Conservation (phyloP, 768 basidiomycete species). For the Tephrocybe sp. region DNA sequence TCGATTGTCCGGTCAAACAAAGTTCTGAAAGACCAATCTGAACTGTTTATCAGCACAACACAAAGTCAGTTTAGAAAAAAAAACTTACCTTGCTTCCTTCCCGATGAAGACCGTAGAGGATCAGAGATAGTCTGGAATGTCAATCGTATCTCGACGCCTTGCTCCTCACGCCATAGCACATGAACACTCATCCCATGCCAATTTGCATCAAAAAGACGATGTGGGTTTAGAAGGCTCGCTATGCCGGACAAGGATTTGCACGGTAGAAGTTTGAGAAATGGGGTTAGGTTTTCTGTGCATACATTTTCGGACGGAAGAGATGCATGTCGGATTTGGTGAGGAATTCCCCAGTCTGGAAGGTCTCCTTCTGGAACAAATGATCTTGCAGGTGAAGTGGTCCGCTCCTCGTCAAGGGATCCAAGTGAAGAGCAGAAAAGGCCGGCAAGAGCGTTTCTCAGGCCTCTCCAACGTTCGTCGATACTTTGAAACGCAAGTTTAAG, state of each 20-base stretch:
- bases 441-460: slow-evolving; percentile 83
- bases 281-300: slow-evolving; percentile 97
- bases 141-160: slow-evolving; percentile 63
- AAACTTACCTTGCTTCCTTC: slow-evolving; percentile 51
- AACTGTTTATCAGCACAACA: slow-evolving; percentile 7
- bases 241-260: slow-evolving; percentile 90
- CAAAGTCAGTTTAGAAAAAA: background rate
- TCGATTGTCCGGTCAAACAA: slow-evolving; percentile 67
- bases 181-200: slow-evolving; percentile 90
- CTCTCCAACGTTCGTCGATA: slow-evolving; percentile 76
- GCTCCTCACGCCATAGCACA: slow-evolving; percentile 56
- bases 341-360: slow-evolving; percentile 42
- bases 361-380: slow-evolving; percentile 63
- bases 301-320: slow-evolving; percentile 80
- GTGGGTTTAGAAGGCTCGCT: slow-evolving; percentile 79
- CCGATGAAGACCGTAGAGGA: slow-evolving; percentile 57
- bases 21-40: slow-evolving; percentile 74
- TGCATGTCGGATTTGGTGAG: slow-evolving; percentile 69
- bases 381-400: slow-evolving; percentile 64
- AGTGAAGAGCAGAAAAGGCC: slow-evolving; percentile 95
- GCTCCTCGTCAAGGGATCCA: slow-evolving; percentile 69
- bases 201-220: slow-evolving; percentile 82
- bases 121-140: slow-evolving; percentile 78
- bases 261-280: slow-evolving; percentile 91
- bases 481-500: slow-evolving; percentile 32